Base-by-base conservation (phyloP, 2,329 filamentous ascomycete genomes). In the Diplodia seriata region DNA sequence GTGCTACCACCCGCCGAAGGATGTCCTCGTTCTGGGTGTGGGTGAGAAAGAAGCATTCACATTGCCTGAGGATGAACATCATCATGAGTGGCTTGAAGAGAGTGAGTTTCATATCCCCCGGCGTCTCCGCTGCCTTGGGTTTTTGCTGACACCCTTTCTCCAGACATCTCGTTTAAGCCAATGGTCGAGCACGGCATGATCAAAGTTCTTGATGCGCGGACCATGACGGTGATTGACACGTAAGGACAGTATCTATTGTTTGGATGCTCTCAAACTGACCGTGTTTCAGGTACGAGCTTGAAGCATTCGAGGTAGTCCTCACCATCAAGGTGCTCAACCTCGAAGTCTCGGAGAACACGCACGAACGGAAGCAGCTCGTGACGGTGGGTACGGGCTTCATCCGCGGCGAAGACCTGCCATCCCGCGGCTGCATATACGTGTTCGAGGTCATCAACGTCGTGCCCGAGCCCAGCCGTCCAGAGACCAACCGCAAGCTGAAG, bases 391-490 rank as follows among this genome's bases (percentile, higher is more conserved):
- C 94, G 0, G 90, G 93, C 1, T 86, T 95, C 31, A 86, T 90
- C n/a, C 90, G 90, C 69, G 95, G 95, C 50, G 95, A 99, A 79
- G 95, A 98, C 74, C 87, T 97, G 68, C 90, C 94, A 0, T 90
- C 93, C 0, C 89, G 91, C 55, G 95, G 95, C 2, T 87, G 90
- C 50, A 87, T 99, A 49, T 93, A 95, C 73, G 91, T 98, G 57
- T 97, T 95, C 74, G 94, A 97, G 74, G 87, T 99, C 36, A 93
- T 97, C 68, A 87, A 90, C 40, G 95, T 99, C 38, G 94, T 97
- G 0, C 94, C 95, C 0, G 90, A 97, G 70, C 93, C 93, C 0
- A 92, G 89, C 20, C 87, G 87, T 8, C 92, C 93, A 0, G 94
- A 97, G 77, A 97, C 92, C 1, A 91, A 93, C 77, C 90, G 89